phyloP scores from a whole-genome alignment of 306 rosid genomes.

The Biancaea sappan region DNA sequence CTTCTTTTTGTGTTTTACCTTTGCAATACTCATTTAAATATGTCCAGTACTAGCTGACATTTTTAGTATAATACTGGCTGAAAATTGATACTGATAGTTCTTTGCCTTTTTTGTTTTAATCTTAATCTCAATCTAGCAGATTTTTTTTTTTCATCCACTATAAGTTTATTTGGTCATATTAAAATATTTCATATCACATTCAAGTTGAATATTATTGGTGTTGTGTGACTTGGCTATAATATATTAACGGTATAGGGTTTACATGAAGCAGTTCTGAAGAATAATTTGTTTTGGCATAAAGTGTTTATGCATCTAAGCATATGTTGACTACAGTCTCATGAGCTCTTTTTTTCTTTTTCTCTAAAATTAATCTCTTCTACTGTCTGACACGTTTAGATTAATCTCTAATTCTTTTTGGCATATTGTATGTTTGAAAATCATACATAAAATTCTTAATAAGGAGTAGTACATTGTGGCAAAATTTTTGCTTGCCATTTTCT shows the following conservation, averaged over 20 bases:
- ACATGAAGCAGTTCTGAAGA: slow-evolving; percentile 1
- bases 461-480: neutral
- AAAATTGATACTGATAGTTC: neutral
- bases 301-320: neutral
- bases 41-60: neutral
- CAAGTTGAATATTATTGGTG: neutral
- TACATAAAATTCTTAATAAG: neutral
- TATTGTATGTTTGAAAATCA: neutral
- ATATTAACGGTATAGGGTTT: neutral
- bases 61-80: neutral
- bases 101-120: neutral
- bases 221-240: neutral
- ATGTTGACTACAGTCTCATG: neutral
- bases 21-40: neutral
- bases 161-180: neutral
- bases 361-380: neutral
- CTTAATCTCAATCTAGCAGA: no score
- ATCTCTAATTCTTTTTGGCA: neutral
- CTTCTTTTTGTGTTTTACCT: neutral
- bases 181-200: neutral
- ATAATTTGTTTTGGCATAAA: neutral
- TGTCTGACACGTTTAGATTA: neutral
- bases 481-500: neutral
- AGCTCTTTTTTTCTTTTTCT: neutral
- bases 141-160: slow-evolving; percentile 8